Evolutionary conservation across 2,329 filamentous ascomycete species (phyloP), one percentile per base, ranked within the genome.

Genomic region (Cladosporium austrohemisphaericum): DNA sequence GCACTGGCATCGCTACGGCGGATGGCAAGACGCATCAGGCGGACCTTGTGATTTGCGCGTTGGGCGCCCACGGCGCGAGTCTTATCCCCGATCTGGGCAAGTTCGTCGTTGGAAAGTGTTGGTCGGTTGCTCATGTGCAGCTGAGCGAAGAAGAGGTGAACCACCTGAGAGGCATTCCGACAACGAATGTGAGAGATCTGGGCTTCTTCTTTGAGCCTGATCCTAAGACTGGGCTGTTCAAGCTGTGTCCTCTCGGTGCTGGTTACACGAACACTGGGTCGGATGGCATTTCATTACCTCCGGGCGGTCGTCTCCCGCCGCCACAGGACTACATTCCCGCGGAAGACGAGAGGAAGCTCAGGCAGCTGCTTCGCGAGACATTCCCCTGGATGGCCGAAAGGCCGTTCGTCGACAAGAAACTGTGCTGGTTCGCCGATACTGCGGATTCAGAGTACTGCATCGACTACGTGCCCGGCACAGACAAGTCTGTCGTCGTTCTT

Each of bases 181-280:
- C 83, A 0, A 80, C 76, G 0, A 81, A 83, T 45, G 76, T 76
- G 1, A 74, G 81, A 2, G 81, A 84, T 52, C 66, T 84, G 0
- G 80, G 80, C 0, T 84, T 84, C 68, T 80, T 82, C 65, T 84
- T 84, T 50, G 81, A 84, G 61, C 80, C 81, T 0, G 81, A 84
- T 54, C 75, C 72, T 0, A 70, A 72, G 52, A 83, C 79, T 0
- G 73, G 74, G 18, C 62, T 83, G 4, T 65, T 84, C 35, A 84
- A 85, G 65, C 58, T 85, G 8, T 83, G 79, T 55, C 78, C 79
- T 0, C 72, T 77, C 61, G 79, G 79, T 2, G 77, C 74, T 1
- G 81, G 80, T 0, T 81, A 71, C 53, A 69, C 72, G 41, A 77
- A 80, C 55, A 75, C 75, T 10, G 75, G 79, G 51, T 60, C 58